Base-by-base conservation (phyloP, 768 basidiomycete genomes). In the Strobilomyces confusus region DNA sequence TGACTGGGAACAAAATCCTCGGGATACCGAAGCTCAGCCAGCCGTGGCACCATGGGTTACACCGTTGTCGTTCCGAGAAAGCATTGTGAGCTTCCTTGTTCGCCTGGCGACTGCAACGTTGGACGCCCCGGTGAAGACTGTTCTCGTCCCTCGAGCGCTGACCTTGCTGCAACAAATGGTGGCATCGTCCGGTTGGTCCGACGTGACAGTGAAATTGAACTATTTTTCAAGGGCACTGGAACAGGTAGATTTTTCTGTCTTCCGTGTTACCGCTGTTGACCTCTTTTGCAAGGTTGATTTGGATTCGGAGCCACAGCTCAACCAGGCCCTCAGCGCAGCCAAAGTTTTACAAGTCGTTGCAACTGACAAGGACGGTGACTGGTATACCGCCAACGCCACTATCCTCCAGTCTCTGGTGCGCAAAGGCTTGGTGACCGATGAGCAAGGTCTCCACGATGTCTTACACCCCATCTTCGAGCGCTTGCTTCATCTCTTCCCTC, bases 41-140 rank as follows among this genome's bases (percentile, higher is more conserved):
- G 56, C 55, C n/a, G 58, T 43, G 56, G 66, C 43, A 51, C 64
- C 33, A 5, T 95, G 92, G 91, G 69, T 80, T 20, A 90, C 89
- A 0, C 92, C 95, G 3, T 72, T 89, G 26, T 77, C 79, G 20
- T 84, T 92, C 52, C 82, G 92, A 26, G 95, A 98, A 71, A 87
- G 86, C 54, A 89, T 97, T 73, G 88, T 98, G 58, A 94, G 92
- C 73, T 97, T 94, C 70, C 80, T 99, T 32, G 85, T 99, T n/a
- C 87, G 95, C 44, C 78, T 98, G 43, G 85, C 90, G 9, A 91
- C 91, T 15, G 79, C 81, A 29, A 72, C 79, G 1, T 77, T 82
- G 51, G 76, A 76, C n/a, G 69, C 77, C 7, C 71, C 73, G 7
- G 68, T 70, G 25, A 72, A 67, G 45, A 59, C 55, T 20, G 69